These are phyloP conservation scores for Jatropha multifida DNA, from an alignment of 441 rosid genomes.

Conservation along the genomic window DNA sequence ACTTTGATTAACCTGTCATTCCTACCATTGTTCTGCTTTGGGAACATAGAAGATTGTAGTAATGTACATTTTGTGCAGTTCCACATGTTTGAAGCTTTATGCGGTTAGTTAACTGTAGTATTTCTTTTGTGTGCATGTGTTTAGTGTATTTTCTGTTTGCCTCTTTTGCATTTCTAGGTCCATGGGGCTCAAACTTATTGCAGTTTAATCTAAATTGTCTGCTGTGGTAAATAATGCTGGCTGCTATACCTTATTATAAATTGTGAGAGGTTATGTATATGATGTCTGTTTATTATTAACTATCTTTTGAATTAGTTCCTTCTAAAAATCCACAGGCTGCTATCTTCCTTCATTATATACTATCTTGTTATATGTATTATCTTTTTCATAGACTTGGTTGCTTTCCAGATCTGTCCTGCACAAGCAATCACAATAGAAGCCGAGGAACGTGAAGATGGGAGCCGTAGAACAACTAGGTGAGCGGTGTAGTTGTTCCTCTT, in stretches of 20 bases:
- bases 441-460: slow-evolving; percentile 98
- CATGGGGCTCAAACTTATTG: background rate
- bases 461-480: slow-evolving; percentile 96
- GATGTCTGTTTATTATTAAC: background rate
- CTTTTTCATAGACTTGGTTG: slow-evolving; percentile 25
- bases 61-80: background rate
- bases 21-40: background rate
- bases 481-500: background rate
- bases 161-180: slow-evolving; percentile 6
- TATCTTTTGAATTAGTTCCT: background rate
- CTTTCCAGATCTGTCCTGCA: slow-evolving; percentile 83
- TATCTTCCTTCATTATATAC: background rate
- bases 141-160: background rate
- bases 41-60: background rate
- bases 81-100: background rate
- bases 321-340: background rate
- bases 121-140: background rate
- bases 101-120: background rate
- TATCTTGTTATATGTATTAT: background rate
- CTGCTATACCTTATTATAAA: background rate
- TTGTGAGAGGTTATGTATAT: too few species aligned
- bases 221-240: background rate
- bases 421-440: slow-evolving; percentile 98
- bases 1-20: background rate
- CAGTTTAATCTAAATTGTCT: background rate